phyloP scores from a whole-genome alignment of 2,329 filamentous ascomycete genomes.

The Penicillium psychrosexuale region DNA sequence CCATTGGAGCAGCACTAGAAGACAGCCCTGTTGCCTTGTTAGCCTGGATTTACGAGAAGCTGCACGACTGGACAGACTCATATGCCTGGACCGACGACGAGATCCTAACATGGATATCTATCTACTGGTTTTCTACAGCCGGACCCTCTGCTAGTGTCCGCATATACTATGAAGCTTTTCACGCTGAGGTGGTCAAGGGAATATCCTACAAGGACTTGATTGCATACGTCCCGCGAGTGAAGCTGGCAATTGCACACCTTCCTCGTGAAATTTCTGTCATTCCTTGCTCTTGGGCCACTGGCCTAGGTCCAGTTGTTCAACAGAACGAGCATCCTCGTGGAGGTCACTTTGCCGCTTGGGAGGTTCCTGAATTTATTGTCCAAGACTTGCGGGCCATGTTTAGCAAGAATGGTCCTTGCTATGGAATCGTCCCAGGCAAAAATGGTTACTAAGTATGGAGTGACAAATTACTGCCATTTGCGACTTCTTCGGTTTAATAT shows the following conservation, averaged over 20 bases:
- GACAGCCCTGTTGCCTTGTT: conserved; percentile 69
- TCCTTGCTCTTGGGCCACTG: conserved; percentile 19
- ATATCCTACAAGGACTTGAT: conserved; percentile 12
- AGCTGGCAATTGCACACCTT: conserved; percentile 20
- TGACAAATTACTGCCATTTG: background rate
- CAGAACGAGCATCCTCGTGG: conserved; percentile 18
- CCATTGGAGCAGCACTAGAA: conserved; percentile 64
- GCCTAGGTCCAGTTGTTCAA: conserved; percentile 17
- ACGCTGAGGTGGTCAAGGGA: conserved; percentile 1
- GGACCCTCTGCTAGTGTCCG: conserved; percentile 65
- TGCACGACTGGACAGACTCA: conserved; percentile 71
- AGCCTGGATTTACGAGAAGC: conserved; percentile 78
- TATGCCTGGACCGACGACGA: conserved; percentile 76
- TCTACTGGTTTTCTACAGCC: conserved; percentile 69
- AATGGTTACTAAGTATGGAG: conserved; percentile 8
- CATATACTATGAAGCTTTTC: conserved; percentile 67
- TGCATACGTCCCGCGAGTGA: conserved; percentile 15
- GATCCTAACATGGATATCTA: conserved; percentile 68
- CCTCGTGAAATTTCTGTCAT: conserved; percentile 20
- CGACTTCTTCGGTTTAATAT: background rate
- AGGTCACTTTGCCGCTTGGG: conserved; percentile 26
- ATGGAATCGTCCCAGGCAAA: conserved; percentile 5
- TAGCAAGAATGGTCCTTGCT: conserved; percentile 16
- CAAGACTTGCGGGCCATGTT: conserved; percentile 19
- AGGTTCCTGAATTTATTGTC: conserved; percentile 16